Evolutionary conservation across 495 filamentous ascomycete genomes (phyloP).

Genomic region (Hypomontagnella monticulosa): DNA sequence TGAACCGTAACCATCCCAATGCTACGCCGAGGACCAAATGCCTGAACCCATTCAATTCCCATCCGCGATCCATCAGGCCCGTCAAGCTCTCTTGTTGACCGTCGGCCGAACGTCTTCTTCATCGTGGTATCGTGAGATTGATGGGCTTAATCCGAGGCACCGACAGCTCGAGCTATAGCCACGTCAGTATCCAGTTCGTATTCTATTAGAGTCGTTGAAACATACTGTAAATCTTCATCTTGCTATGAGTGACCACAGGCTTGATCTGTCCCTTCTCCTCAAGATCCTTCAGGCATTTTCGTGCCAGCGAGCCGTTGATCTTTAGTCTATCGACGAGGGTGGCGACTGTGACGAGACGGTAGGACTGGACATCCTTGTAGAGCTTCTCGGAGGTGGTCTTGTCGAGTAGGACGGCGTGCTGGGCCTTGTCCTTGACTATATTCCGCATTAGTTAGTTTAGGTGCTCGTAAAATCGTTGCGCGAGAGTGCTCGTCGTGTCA

Average conservation of each 20-base stretch:
- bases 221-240: constrained; percentile 98
- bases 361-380: constrained; percentile 99
- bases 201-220: constrained; percentile 36
- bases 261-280: constrained; percentile 99
- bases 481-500: constrained; percentile 14
- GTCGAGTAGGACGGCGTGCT: constrained; percentile 89
- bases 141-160: constrained; percentile 63
- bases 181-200: constrained; percentile 48
- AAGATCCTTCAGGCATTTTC: constrained; percentile 87
- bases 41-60: constrained; percentile 43
- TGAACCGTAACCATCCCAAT: constrained; percentile 48
- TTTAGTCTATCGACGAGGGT: constrained; percentile 99
- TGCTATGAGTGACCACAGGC: constrained; percentile 96
- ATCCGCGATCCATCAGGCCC: constrained; percentile 44
- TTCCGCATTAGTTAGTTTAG: constrained; percentile 39
- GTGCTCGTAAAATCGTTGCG: constrained; percentile 21
- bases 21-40: constrained; percentile 50
- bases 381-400: constrained; percentile 86
- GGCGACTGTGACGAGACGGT: constrained; percentile 98
- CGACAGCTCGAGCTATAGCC: constrained; percentile 67
- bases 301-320: constrained; percentile 98
- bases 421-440: constrained; percentile 99
- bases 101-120: constrained; percentile 41
- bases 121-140: constrained; percentile 50
- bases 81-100: constrained; percentile 37